Evolutionary conservation across 73 alveolate genomes (phyloP).

Genomic region (Paraurostyla sp.): DNA sequence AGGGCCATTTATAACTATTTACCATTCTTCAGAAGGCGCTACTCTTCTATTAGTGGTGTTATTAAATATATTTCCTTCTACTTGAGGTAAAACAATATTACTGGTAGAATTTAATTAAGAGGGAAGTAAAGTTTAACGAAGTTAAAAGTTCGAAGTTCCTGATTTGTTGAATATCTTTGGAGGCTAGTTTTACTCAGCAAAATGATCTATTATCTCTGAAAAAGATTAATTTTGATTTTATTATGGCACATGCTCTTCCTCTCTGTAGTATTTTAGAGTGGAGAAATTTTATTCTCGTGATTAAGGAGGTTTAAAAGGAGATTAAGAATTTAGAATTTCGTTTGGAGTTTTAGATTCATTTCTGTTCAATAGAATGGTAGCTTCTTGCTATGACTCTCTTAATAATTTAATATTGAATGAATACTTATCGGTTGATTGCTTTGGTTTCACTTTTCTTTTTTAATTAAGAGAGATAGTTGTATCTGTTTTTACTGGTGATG

Average conservation of each 20-base stretch:
- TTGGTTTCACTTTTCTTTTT: constrained; percentile 1
- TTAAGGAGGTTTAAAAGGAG: too few species aligned
- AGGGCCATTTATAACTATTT: constrained; percentile 18
- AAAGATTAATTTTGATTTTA: neutral
- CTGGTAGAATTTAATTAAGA: neutral
- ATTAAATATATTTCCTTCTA: neutral
- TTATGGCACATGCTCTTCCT: too few species aligned
- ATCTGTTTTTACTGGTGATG: constrained; percentile 3
- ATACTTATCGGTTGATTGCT: neutral
- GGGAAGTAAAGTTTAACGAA: neutral
- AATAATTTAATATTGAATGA: neutral
- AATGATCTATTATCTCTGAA: neutral
- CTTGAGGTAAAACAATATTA: neutral
- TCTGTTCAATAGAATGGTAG: neutral
- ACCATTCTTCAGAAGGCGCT: constrained; percentile 49
- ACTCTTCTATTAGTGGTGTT: constrained; percentile 19
- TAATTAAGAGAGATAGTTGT: neutral
- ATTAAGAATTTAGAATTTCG: too few species aligned
- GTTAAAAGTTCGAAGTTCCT: neutral
- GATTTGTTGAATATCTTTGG: neutral
- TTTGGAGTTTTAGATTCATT: too few species aligned
- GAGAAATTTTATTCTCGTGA: too few species aligned
- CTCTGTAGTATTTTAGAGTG: too few species aligned
- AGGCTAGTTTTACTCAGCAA: neutral
- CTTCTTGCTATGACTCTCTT: neutral